Evolutionary conservation across 768 basidiomycete genomes (phyloP).

Genomic region (Auriscalpium orientale): DNA sequence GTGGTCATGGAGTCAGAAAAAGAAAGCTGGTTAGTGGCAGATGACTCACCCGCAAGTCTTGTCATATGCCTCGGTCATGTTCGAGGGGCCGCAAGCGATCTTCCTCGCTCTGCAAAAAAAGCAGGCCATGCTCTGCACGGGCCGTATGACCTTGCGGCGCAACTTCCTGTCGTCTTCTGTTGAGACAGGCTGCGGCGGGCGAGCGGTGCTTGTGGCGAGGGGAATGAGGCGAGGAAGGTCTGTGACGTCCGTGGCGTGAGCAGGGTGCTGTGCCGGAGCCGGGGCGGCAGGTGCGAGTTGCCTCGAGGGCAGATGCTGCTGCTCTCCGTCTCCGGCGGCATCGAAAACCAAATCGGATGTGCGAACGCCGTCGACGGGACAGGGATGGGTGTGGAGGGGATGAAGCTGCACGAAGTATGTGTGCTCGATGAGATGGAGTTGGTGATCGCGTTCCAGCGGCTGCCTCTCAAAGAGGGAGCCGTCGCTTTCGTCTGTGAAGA

Average conservation of each 20-base stretch:
- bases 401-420: too few relatives aligned
- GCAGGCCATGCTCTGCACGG: conserved; percentile 18
- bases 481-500: too few relatives aligned
- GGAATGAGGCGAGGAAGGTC: not conserved
- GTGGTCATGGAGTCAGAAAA: not conserved
- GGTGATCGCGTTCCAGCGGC: too few relatives aligned
- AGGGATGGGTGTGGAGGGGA: too few relatives aligned
- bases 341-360: too few relatives aligned
- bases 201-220: not conserved
- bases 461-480: too few relatives aligned
- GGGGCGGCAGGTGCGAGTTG: not conserved
- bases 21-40: not conserved
- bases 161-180: not conserved
- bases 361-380: too few relatives aligned
- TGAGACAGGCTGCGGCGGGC: not conserved
- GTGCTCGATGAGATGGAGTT: too few relatives aligned
- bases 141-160: not conserved
- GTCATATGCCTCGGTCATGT: conserved; percentile 17
- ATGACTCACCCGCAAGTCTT: conserved; percentile 19
- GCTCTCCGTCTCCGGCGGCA: too few relatives aligned
- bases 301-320: not conserved
- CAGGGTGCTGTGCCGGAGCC: not conserved
- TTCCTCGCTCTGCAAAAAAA: conserved; percentile 29
- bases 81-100: conserved; percentile 27
- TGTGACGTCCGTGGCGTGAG: not conserved